These are phyloP conservation scores for Lachnum nothofagi DNA, from an alignment of 2,329 filamentous ascomycete species.

Conservation along the genomic window DNA sequence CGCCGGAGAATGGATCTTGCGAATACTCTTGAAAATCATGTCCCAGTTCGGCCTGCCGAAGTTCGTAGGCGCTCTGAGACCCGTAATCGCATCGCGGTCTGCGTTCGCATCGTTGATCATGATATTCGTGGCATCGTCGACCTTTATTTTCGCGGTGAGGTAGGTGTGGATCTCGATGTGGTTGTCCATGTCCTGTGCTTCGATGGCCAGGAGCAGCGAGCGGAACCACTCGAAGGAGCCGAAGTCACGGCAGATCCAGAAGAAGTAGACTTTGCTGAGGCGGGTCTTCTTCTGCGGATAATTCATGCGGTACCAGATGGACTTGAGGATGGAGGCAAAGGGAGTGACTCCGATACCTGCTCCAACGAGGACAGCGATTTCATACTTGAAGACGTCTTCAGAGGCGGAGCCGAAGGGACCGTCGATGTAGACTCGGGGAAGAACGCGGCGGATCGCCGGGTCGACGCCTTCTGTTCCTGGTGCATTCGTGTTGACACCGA, in stretches of 20 bases:
- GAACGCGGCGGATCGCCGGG: conserved; percentile 64
- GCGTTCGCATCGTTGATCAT: conserved; percentile 88
- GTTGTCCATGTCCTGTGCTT: conserved; percentile 77
- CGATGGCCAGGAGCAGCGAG: conserved; percentile 75
- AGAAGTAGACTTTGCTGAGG: conserved; percentile 83
- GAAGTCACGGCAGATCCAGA: conserved; percentile 87
- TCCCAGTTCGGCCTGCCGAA: conserved; percentile 87
- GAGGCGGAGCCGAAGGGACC: conserved; percentile 82
- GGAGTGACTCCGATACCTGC: conserved; percentile 83
- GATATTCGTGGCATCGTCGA: conserved; percentile 81
- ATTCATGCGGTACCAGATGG: conserved; percentile 91
- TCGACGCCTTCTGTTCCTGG: conserved; percentile 50
- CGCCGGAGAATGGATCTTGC: conserved; percentile 69
- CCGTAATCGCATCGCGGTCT: conserved; percentile 79
- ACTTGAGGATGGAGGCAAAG: conserved; percentile 82
- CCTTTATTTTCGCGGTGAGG: conserved; percentile 80
- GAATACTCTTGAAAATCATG: conserved; percentile 78
- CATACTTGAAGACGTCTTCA: conserved; percentile 86
- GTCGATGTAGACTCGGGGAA: conserved; percentile 77
- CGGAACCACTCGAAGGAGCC: conserved; percentile 88
- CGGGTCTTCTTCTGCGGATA: conserved; percentile 75
- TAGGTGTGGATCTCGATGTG: conserved; percentile 88
- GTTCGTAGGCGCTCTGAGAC: conserved; percentile 75
- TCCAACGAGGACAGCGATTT: conserved; percentile 72
- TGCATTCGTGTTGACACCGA: conserved; percentile 59